Conservation (phyloP, 2,329 filamentous ascomycete species). For the Fusarium coffeatum region DNA sequence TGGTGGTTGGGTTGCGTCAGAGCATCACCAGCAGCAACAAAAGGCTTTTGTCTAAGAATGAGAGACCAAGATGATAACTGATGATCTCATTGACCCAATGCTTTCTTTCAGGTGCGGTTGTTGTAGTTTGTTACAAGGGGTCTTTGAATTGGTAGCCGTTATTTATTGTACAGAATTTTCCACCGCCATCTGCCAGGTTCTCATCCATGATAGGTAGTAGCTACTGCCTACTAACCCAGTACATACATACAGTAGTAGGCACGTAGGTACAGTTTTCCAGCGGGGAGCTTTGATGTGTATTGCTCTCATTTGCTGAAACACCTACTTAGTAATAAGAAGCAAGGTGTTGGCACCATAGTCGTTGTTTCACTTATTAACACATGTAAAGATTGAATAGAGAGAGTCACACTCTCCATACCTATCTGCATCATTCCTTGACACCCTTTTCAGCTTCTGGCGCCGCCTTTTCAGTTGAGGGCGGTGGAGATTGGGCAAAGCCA, state of each 20-base stretch:
- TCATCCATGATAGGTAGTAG: neutral
- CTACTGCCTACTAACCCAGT: neutral
- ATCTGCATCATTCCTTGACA: constrained; percentile 47
- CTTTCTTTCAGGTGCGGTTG: neutral
- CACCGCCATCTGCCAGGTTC: constrained; percentile 25
- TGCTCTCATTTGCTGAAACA: constrained; percentile 43
- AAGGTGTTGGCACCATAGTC: neutral
- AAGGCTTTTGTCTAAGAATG: constrained; percentile 15
- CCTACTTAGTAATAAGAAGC: constrained; percentile 13
- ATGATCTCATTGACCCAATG: constrained; percentile 21
- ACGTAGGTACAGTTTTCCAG: constrained; percentile 22
- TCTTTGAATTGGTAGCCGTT: constrained; percentile 5
- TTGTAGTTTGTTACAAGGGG: constrained; percentile 1
- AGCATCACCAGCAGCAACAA: constrained; percentile 43
- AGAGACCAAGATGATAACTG: constrained; percentile 11
- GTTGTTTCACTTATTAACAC: constrained; percentile 6
- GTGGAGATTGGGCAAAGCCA: constrained; percentile 68
- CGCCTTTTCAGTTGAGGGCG: constrained; percentile 37
- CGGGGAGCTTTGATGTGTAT: constrained; percentile 45
- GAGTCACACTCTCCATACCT: constrained; percentile 39
- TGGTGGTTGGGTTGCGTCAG: constrained; percentile 35
- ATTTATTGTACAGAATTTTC: constrained; percentile 27
- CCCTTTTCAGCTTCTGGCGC: constrained; percentile 51
- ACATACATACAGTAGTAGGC: neutral
- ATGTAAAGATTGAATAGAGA: neutral